Evolutionary conservation across 768 basidiomycete genomes (phyloP), one percentile per base, ranked within the genome.

Genomic region (Termitomyces eurrhizus): DNA sequence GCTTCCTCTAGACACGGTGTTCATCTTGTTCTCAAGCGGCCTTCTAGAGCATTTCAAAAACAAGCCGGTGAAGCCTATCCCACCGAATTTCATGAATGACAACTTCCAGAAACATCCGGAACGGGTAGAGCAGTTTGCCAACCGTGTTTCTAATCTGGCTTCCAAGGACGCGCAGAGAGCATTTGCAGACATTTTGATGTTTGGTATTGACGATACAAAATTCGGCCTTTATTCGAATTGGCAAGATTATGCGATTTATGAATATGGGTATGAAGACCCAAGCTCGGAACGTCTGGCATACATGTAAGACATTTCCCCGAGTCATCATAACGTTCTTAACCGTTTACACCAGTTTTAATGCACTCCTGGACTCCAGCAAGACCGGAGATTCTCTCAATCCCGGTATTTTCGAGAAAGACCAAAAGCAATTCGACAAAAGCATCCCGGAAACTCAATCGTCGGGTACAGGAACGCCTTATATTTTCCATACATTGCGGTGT

Each of bases 361-460:
- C 81, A 1, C 74, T 87, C 11, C 75, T 92, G 9, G 90, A 92
- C 72, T 79, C 87, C 0, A 80, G 79, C 49, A 92, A 92, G 70
- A 86, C 86, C 18, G 90, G 90, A 0, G 75, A 82, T 5, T 76
- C 78, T 2, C 78, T 91, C 50, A 80, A 77, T 57, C 35, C 53
- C 0, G 63, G 68, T 0, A 69, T 85, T 2, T 81, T 81, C 46
- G 57, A 73, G 0, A 12, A 60, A 0, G 87, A 91, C 65, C 60
- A 56, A 32, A 60, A 62, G 3, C 49, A 36, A 7, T 88, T 75
- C 65, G 74, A 73, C 14, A 44, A 57, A 1, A 56, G 57, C 6
- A 57, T 66, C 33, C 51, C 68, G 50, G 45, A 58, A 13, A 54
- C 29, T 37, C 13, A 32, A 33, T 7, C 56, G 11, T 24, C 46